These are phyloP conservation scores for Lathyrus oleraceus DNA, from an alignment of 306 rosid genomes.

Conservation along the genomic window DNA sequence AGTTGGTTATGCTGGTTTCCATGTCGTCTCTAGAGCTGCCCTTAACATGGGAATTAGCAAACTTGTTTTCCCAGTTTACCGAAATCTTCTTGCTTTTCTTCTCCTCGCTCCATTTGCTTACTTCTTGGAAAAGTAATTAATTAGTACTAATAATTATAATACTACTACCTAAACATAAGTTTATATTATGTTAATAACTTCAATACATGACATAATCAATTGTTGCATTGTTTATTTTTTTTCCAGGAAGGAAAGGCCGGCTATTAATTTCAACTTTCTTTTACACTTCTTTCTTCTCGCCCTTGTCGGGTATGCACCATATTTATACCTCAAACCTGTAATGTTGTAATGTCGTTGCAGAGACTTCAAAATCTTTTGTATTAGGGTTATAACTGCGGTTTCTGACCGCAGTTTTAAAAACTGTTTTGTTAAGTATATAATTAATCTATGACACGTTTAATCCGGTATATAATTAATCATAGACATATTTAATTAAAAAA, in stretches of 20 bases:
- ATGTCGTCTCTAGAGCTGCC: conserved; percentile 92
- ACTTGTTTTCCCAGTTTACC: conserved; percentile 89
- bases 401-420: neutral
- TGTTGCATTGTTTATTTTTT: neutral
- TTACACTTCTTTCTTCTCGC: conserved; percentile 87
- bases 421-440: too few species aligned
- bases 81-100: conserved; percentile 84
- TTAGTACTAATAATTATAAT: too few species aligned
- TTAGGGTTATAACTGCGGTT: neutral
- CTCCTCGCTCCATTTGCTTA: conserved; percentile 89
- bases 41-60: conserved; percentile 97
- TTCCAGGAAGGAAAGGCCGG: conserved; percentile 90
- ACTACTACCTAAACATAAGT: neutral
- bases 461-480: too few species aligned
- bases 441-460: too few species aligned
- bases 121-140: conserved; percentile 74
- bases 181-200: neutral
- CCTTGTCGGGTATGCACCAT: conserved; percentile 70
- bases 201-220: too few species aligned
- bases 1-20: conserved; percentile 96
- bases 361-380: neutral
- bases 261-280: conserved; percentile 64
- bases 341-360: too few species aligned
- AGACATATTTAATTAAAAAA: neutral
- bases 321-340: too few species aligned